Percentiles rank a stretch among this genome's conserved stretches.
Evolutionary conservation across 257 asterid genomes (phyloP).

Genomic region (Penstemon newberryi): DNA sequence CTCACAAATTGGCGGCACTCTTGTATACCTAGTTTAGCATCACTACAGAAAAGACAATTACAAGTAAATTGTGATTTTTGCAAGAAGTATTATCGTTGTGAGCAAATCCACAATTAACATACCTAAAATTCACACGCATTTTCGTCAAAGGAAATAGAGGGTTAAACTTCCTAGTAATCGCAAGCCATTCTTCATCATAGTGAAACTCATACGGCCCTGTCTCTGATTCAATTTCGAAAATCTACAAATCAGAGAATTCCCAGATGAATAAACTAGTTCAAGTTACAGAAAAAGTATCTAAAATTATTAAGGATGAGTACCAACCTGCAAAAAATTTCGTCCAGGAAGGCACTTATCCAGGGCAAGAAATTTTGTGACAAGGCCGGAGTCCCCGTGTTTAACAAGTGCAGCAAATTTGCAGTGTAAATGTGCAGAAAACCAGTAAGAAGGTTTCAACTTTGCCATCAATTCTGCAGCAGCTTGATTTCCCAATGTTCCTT

Average conservation of each 20-base stretch:
- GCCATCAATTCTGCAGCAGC: slow-evolving; percentile 84
- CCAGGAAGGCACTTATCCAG: slow-evolving; percentile 64
- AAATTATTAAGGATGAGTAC: slow-evolving; percentile 22
- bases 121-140: slow-evolving; percentile 59
- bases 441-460: slow-evolving; percentile 73
- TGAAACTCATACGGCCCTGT: slow-evolving; percentile 80
- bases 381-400: slow-evolving; percentile 73
- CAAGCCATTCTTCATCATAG: slow-evolving; percentile 97
- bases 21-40: slow-evolving; percentile 49
- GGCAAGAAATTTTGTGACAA: slow-evolving; percentile 54
- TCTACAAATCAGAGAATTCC: slow-evolving; percentile 39
- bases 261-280: slow-evolving; percentile 27
- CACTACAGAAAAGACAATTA: slow-evolving; percentile 45
- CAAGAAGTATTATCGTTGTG: slow-evolving; percentile 13
- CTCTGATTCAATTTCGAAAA: slow-evolving; percentile 74
- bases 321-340: slow-evolving; percentile 74
- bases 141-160: slow-evolving; percentile 64
- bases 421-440: slow-evolving; percentile 98
- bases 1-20: slow-evolving; percentile 61
- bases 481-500: slow-evolving; percentile 80
- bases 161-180: slow-evolving; percentile 76
- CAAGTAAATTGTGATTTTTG: slow-evolving; percentile 5
- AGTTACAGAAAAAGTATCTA: slow-evolving; percentile 16
- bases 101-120: slow-evolving; percentile 21
- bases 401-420: slow-evolving; percentile 95